Evolutionary conservation across 2,329 filamentous ascomycete genomes (phyloP), one percentile per base, ranked within the genome.

Genomic region (Phaeosphaeria sp.): DNA sequence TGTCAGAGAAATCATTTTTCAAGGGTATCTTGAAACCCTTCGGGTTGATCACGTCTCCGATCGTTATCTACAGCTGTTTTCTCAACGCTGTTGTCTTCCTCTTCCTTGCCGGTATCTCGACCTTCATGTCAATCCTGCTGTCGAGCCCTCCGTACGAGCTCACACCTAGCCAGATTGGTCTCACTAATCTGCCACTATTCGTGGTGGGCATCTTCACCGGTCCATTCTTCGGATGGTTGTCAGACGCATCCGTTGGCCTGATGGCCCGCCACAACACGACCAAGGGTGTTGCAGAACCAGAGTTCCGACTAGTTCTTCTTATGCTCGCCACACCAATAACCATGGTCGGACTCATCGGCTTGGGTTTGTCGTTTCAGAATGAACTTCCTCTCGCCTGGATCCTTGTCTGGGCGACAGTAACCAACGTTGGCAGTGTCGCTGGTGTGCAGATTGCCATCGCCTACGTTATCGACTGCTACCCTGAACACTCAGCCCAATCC

Each of bases 401-500:
- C 15, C 53, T 63, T 9, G 55, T 61, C 8, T 63, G 55, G 57
- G 49, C 55, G 49, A 56, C 58, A 11, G 44, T 58, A 13, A 49
- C 49, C 30, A 63, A 60, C 18, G 33, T 56, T 2, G 60, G 57
- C n/a, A 49, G 48, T 33, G 46, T 51, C n/a, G 48, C 49, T 27
- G 55, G 40, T 2, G 48, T 60, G 2, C 57, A 60, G 6, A 55
- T 60, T 6, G 51, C 58, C 3, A 46, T 61, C 11, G 44, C 57
- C 3, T 63, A 63, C n/a, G 57, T 61, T 21, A 61, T 61, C 15
- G 60, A 63, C 48, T 63, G 60, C 48, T 53, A 61, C 20, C 58
- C 60, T 1, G 47, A 61, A 13, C 55, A 63, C 39, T 60, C 60
- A 2, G 58, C 57, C 9, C 58, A 63, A 45, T 55, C 60, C 15